Percentiles rank a stretch among this genome's conserved stretches.
Conservation (phyloP, 2,329 filamentous ascomycete genomes). For the Dothideomycetes sp. region DNA sequence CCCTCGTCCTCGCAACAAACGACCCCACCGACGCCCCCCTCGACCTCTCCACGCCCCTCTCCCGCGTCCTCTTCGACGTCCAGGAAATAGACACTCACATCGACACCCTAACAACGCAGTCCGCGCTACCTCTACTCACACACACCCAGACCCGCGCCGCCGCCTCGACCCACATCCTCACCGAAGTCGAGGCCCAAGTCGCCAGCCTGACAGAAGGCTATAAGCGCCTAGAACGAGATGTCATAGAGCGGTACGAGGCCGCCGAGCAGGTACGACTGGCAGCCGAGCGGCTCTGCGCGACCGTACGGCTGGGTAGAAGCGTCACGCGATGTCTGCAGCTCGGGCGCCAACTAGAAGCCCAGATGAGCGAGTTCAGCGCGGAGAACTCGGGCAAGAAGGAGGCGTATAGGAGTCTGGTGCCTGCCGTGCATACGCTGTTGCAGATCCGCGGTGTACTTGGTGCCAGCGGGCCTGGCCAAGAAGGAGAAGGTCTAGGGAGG, state of each 20-base stretch:
- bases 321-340: conserved; percentile 71
- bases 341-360: conserved; percentile 77
- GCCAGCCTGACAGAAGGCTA: conserved; percentile 74
- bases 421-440: conserved; percentile 69
- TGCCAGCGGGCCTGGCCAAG: conserved; percentile 56
- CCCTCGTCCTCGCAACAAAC: conserved; percentile 79
- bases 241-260: conserved; percentile 72
- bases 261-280: conserved; percentile 73
- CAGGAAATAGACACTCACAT: conserved; percentile 97
- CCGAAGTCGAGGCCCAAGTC: conserved; percentile 70
- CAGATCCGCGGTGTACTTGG: conserved; percentile 63
- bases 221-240: conserved; percentile 73
- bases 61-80: conserved; percentile 86
- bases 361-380: conserved; percentile 58
- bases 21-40: conserved; percentile 81
- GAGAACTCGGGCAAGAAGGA: conserved; percentile 36
- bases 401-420: conserved; percentile 68
- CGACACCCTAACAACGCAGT: conserved; percentile 74
- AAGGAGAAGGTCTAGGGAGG: conserved; percentile 63
- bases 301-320: conserved; percentile 63
- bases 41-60: conserved; percentile 88
- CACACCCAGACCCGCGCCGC: conserved; percentile 66
- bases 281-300: conserved; percentile 68
- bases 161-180: conserved; percentile 60
- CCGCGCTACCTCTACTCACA: conserved; percentile 67